Evolutionary conservation across 2,329 filamentous ascomycete genomes (phyloP).

Genomic region (Apiospora koreana): DNA sequence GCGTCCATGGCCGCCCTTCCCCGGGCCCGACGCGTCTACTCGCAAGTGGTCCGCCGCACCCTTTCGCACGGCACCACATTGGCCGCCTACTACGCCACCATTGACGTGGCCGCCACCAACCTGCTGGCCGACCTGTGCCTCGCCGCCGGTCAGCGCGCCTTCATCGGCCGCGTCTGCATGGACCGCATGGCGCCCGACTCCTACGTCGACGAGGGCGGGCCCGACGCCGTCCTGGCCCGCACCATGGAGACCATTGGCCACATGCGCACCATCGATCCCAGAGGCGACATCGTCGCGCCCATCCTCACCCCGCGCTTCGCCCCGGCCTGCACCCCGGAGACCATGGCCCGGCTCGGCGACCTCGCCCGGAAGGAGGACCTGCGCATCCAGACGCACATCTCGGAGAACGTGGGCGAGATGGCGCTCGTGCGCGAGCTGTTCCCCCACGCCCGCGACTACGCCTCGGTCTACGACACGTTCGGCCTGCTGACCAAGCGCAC

Average conservation of each 20-base stretch:
- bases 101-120: conserved; percentile 86
- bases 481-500: conserved; percentile 72
- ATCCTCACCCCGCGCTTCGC: conserved; percentile 78
- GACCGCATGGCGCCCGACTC: conserved; percentile 73
- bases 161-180: conserved; percentile 96
- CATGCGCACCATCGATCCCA: conserved; percentile 67
- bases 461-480: conserved; percentile 74
- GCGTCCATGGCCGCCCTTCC: conserved; percentile 65
- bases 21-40: conserved; percentile 73
- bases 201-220: conserved; percentile 71
- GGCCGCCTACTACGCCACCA: conserved; percentile 91
- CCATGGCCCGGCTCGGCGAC: conserved; percentile 64
- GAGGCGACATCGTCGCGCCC: conserved; percentile 66
- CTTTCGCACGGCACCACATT: conserved; percentile 91
- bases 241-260: conserved; percentile 65
- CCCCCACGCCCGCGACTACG: conserved; percentile 64
- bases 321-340: conserved; percentile 58
- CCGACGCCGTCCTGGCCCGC: conserved; percentile 55
- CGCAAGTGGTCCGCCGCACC: conserved; percentile 75
- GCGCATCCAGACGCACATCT: conserved; percentile 86
- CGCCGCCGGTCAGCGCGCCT: conserved; percentile 79
- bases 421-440: conserved; percentile 71
- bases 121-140: conserved; percentile 83
- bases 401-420: conserved; percentile 78
- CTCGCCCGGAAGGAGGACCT: conserved; percentile 64